These are phyloP conservation scores for Penicillium janthinellum DNA, from an alignment of 2,329 filamentous ascomycete species.

Conservation along the genomic window DNA sequence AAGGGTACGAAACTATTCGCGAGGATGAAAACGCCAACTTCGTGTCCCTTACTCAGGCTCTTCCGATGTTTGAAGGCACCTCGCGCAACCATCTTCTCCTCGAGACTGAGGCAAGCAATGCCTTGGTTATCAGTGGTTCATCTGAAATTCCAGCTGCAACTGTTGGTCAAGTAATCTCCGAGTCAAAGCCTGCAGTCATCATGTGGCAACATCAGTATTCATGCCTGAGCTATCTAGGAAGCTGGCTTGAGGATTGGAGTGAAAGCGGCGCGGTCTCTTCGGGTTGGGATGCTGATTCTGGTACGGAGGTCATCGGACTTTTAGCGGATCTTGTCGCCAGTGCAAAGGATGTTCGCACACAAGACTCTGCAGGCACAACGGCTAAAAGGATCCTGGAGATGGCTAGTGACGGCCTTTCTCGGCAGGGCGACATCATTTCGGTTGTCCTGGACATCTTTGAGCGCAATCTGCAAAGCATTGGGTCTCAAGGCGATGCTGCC, in stretches of 20 bases:
- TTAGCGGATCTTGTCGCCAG: conserved; percentile 69
- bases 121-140: conserved; percentile 38
- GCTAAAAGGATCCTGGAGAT: conserved; percentile 52
- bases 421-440: conserved; percentile 69
- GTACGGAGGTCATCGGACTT: conserved; percentile 72
- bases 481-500: conserved; percentile 62
- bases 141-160: conserved; percentile 43
- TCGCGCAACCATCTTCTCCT: conserved; percentile 28
- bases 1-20: conserved; percentile 72
- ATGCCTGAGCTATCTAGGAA: conserved; percentile 75
- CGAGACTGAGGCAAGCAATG: conserved; percentile 30
- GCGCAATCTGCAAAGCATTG: conserved; percentile 54
- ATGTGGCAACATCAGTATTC: conserved; percentile 77
- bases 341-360: conserved; percentile 29
- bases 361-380: conserved; percentile 39
- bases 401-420: conserved; percentile 52
- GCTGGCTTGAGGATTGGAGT: conserved; percentile 57
- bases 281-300: conserved; percentile 61
- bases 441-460: conserved; percentile 87
- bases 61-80: conserved; percentile 51
- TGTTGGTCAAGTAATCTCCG: conserved; percentile 67
- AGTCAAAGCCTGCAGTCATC: conserved; percentile 73
- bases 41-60: conserved; percentile 64
- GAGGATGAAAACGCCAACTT: conserved; percentile 86
- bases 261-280: conserved; percentile 53